Percentiles rank a stretch among this genome's conserved stretches.
phyloP scores from a whole-genome alignment of 2,329 filamentous ascomycete genomes.

The Ramularia collo-cygni region DNA sequence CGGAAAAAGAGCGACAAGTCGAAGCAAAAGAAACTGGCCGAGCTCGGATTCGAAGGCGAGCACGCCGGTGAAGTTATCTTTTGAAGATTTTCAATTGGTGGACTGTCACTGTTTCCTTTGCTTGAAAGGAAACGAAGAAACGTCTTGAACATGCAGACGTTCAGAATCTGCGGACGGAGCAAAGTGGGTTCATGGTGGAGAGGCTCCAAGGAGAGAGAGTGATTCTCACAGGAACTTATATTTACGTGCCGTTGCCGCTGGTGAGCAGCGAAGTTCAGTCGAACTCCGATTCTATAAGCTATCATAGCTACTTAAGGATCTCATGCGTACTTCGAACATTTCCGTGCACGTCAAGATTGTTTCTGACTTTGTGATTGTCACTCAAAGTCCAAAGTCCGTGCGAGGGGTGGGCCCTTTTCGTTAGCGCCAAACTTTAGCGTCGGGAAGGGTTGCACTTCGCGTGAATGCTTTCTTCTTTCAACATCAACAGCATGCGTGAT shows the following conservation, averaged over 20 bases:
- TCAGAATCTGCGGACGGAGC: slow-evolving; percentile 4
- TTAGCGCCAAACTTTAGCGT: too few species aligned
- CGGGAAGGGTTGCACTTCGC: too few species aligned
- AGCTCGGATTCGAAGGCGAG: slow-evolving; percentile 83
- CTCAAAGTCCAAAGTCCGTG: too few species aligned
- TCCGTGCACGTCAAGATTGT: too few species aligned
- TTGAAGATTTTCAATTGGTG: slow-evolving; percentile 33
- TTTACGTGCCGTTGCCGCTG: neutral
- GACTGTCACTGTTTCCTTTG: neutral
- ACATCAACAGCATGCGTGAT: too few species aligned
- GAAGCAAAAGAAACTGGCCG: slow-evolving; percentile 62
- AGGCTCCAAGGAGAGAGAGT: slow-evolving; percentile 1
- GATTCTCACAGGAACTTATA: neutral
- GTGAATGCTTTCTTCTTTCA: too few species aligned
- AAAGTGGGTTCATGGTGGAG: neutral
- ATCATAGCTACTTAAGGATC: too few species aligned
- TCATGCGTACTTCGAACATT: too few species aligned
- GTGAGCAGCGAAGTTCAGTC: neutral
- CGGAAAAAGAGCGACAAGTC: slow-evolving; percentile 69
- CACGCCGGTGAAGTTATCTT: slow-evolving; percentile 68
- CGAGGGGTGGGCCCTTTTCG: too few species aligned
- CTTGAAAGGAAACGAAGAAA: slow-evolving; percentile 20
- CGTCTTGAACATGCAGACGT: slow-evolving; percentile 33
- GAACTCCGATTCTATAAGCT: neutral
- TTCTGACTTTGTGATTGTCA: too few species aligned